Base-by-base conservation (phyloP, 108 stramenopile species). In the Discostella pseudostelligera region DNA sequence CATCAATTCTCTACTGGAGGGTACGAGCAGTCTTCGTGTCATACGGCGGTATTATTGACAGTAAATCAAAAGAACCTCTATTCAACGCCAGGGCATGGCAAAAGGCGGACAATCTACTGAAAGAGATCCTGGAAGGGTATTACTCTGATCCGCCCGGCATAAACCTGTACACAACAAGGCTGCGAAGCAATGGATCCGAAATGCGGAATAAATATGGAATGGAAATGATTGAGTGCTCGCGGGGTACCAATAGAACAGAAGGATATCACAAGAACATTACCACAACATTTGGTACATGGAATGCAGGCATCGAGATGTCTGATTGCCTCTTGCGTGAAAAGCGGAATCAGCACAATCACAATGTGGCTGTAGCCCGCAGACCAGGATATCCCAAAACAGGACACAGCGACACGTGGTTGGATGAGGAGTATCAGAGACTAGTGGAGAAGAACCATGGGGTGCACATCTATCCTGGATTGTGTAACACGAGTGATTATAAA, bases 401-500 rank as follows among this genome's bases (percentile, higher is more conserved):
- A 5, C 69, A 77, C 36, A 71, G 2, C 21, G 64, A 71, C 37
- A 59, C 63, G 6, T 66, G 63, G 64, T 29, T 71, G 21, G 40
- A 71, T 21, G 70, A 77, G 36, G 14, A 45, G 40, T 46, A 71
- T 40, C 76, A 77, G 59, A 71, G 44, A 9, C 36, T 77, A 11
- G 62, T 66, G 7, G 14, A 39, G 28, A 5, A 66, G 0, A 71
- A 71, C 43, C 63, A 59, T 37, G 58, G 50, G 11, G 29, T 9
- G 19, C 13, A 37, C 22, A 14, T 77, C 20, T 77, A 71, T 54
- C 70, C 69, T 20, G 32, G 58, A 12, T 71, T 69, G 70, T 46
- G n/a, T 17, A 77, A 71, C 65, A 63, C 76, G 3, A 77, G 76
- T 37, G 64, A 70, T 13, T 76, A 56, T 35, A 60, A 45, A 37